These are phyloP conservation scores for Thielaviopsis populi DNA, from an alignment of 2,329 filamentous ascomycete species.

Conservation along the genomic window DNA sequence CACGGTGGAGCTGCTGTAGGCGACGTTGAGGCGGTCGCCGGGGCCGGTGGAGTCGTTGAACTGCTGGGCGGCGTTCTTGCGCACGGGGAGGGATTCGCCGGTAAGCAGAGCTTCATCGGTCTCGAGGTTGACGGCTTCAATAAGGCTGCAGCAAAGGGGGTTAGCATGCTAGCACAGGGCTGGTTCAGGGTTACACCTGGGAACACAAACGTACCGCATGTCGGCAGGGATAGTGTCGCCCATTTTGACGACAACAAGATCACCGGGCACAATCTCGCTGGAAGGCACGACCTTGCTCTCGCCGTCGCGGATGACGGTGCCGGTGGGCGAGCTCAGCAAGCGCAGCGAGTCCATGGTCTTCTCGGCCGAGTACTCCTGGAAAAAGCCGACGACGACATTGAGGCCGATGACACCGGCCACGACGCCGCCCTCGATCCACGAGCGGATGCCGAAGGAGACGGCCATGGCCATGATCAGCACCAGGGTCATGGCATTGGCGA, in stretches of 20 bases:
- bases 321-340: slow-evolving; percentile 26
- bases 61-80: slow-evolving; percentile 31
- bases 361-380: slow-evolving; percentile 29
- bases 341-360: slow-evolving; percentile 29
- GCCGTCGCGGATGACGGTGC: slow-evolving; percentile 27
- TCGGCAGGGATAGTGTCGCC: slow-evolving; percentile 44
- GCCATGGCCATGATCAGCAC: slow-evolving; percentile 46
- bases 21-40: slow-evolving; percentile 42
- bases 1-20: slow-evolving; percentile 40
- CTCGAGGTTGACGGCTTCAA: slow-evolving; percentile 45
- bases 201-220: slow-evolving; percentile 24
- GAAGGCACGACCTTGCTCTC: slow-evolving; percentile 23
- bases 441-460: slow-evolving; percentile 33
- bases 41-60: slow-evolving; percentile 25
- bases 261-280: slow-evolving; percentile 37
- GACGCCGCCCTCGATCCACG: slow-evolving; percentile 37
- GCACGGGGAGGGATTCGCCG: slow-evolving; percentile 42
- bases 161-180: slow-evolving; percentile 29
- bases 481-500: slow-evolving; percentile 45
- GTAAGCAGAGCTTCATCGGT: slow-evolving; percentile 48
- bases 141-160: slow-evolving; percentile 21
- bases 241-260: slow-evolving; percentile 34
- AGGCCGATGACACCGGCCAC: slow-evolving; percentile 37
- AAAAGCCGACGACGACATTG: slow-evolving; percentile 36
- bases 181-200: not conserved